phyloP scores from a whole-genome alignment of 1,139 yeast genomes.

The Wickerhamomyces sp. region DNA sequence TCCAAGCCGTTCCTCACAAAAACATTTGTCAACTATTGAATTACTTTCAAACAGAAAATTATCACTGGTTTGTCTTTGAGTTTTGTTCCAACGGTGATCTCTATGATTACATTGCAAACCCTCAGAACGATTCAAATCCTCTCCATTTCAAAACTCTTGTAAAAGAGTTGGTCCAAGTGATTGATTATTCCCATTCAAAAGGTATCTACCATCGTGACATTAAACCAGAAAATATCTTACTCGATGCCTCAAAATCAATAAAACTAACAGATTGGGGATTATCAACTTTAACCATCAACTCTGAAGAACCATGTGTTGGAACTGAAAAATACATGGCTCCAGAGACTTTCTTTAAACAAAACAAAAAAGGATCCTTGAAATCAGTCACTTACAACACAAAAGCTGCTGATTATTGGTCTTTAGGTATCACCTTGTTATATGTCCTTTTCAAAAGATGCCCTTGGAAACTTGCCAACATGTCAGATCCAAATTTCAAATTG shows the following conservation, averaged over 20 bases:
- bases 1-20: slow-evolving; percentile 36
- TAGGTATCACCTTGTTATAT: slow-evolving; percentile 79
- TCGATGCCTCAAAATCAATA: slow-evolving; percentile 61
- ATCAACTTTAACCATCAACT: slow-evolving; percentile 56
- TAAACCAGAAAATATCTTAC: slow-evolving; percentile 79
- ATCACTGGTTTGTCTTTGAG: slow-evolving; percentile 64
- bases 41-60: slow-evolving; percentile 53
- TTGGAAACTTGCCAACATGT: slow-evolving; percentile 58
- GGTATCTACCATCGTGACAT: slow-evolving; percentile 82
- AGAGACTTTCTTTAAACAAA: slow-evolving; percentile 48
- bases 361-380: slow-evolving; percentile 1
- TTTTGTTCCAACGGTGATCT: slow-evolving; percentile 85
- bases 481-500: slow-evolving; percentile 68
- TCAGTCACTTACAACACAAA: slow-evolving; percentile 56
- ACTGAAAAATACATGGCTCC: slow-evolving; percentile 96
- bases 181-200: slow-evolving; percentile 63
- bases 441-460: slow-evolving; percentile 86
- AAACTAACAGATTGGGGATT: slow-evolving; percentile 89
- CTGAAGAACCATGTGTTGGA: slow-evolving; percentile 81
- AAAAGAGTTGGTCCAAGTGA: slow-evolving; percentile 66
- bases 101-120: slow-evolving; percentile 56
- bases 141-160: slow-evolving; percentile 43
- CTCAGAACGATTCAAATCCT: slow-evolving; percentile 4
- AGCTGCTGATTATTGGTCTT: slow-evolving; percentile 85
- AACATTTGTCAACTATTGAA: slow-evolving; percentile 63